Percentiles rank a stretch among this genome's conserved stretches.
phyloP scores from a whole-genome alignment of 2,329 filamentous ascomycete species.

The Ambrosiella beaveri region DNA sequence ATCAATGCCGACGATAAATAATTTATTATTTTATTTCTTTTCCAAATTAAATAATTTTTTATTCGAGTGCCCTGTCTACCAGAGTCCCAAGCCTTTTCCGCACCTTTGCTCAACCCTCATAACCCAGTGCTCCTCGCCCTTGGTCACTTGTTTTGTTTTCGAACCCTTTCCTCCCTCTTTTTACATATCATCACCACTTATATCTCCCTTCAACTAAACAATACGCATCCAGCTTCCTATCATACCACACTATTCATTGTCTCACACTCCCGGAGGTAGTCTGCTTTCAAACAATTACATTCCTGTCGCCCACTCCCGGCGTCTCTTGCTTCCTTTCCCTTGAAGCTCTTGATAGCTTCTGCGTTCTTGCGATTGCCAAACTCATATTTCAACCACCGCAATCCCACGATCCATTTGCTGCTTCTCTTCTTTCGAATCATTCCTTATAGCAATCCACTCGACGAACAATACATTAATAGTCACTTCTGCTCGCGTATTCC shows the following conservation, averaged over 20 bases:
- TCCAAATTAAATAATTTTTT: background rate
- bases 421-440: conserved; percentile 4
- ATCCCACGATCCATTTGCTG: background rate
- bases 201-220: conserved; percentile 1
- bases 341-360: background rate
- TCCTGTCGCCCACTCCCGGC: background rate
- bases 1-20: background rate
- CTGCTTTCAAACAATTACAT: conserved; percentile 1
- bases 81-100: background rate
- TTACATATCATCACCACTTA: conserved; percentile 1
- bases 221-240: background rate
- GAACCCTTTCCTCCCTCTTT: conserved; percentile 7
- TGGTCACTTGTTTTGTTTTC: conserved; percentile 5
- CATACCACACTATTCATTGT: background rate
- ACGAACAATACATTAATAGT: conserved; percentile 3
- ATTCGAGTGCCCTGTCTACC: background rate
- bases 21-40: background rate
- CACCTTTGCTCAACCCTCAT: background rate
- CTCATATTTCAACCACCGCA: conserved; percentile 10
- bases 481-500: conserved; percentile 2
- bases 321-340: background rate
- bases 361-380: background rate
- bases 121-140: background rate
- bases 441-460: background rate
- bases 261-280: background rate